Percentiles rank a stretch among this genome's conserved stretches.
Conservation (phyloP, 1,139 yeast species). For the Diutina ranongensis region DNA sequence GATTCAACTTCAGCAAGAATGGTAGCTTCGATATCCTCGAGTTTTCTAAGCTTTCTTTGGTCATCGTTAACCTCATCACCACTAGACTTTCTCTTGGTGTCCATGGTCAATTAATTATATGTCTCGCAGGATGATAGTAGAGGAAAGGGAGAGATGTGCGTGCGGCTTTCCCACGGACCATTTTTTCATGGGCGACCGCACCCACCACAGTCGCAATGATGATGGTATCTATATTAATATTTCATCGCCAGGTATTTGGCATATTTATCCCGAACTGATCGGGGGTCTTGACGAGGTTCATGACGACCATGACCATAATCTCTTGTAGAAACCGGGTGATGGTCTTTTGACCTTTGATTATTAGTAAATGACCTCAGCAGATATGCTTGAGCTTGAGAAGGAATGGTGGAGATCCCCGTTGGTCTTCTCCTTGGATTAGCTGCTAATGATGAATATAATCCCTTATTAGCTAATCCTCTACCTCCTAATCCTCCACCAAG, state of each 20-base stretch:
- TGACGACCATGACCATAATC: constrained; percentile 8
- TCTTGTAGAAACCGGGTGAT: too few species aligned
- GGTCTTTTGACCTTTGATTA: constrained; percentile 9
- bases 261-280: constrained; percentile 10
- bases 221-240: neutral
- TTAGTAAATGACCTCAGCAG: constrained; percentile 1
- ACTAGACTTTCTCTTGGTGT: neutral
- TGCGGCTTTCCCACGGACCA: too few species aligned
- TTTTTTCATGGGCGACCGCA: too few species aligned
- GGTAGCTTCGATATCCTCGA: neutral
- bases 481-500: constrained; percentile 56
- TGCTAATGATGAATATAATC: constrained; percentile 11
- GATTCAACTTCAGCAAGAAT: neutral
- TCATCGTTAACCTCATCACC: neutral
- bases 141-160: neutral
- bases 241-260: constrained; percentile 10
- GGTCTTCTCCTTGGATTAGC: constrained; percentile 10
- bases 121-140: neutral
- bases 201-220: too few species aligned
- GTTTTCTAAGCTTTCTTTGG: neutral
- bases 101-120: too few species aligned
- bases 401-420: too few species aligned
- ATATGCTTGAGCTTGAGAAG: neutral
- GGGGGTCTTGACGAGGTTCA: constrained; percentile 4
- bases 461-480: constrained; percentile 10